Percentiles rank a stretch among this genome's conserved stretches.
phyloP scores from a whole-genome alignment of 1,139 yeast species.

The Blastobotrys aristatus region DNA sequence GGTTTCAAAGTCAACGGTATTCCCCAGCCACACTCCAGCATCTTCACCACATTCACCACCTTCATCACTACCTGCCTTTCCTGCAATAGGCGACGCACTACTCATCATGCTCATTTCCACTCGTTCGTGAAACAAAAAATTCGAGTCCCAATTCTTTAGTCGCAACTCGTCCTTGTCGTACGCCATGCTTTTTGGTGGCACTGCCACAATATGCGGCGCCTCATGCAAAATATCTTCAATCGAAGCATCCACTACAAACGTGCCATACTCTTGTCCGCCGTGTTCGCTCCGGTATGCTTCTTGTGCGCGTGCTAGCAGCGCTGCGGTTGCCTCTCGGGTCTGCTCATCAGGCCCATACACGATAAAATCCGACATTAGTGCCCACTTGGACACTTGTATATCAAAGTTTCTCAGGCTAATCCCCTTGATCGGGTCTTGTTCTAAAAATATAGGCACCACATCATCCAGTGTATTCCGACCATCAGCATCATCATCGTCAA shows the following conservation, averaged over 20 bases:
- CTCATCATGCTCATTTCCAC: constrained; percentile 82
- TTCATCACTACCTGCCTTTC: constrained; percentile 11
- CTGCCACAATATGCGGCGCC: constrained; percentile 30
- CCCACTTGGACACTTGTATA: constrained; percentile 67
- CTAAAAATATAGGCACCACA: constrained; percentile 35
- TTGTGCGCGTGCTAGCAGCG: constrained; percentile 27
- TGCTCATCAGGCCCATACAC: constrained; percentile 50
- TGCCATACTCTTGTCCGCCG: constrained; percentile 19
- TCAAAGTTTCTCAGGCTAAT: constrained; percentile 71
- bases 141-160: constrained; percentile 62
- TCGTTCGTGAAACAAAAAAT: constrained; percentile 68
- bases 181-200: constrained; percentile 24
- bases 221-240: constrained; percentile 22
- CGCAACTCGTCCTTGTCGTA: constrained; percentile 28
- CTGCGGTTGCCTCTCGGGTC: constrained; percentile 25
- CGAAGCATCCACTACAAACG: constrained; percentile 26
- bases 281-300: constrained; percentile 12
- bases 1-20: constrained; percentile 49
- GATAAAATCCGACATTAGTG: constrained; percentile 62
- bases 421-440: constrained; percentile 55
- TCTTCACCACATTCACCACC: too few relatives aligned
- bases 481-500: neutral
- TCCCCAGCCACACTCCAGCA: constrained; percentile 69
- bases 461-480: constrained; percentile 6
- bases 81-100: constrained; percentile 55